A percentile compares a stretch with the other conserved stretches of the same genome.
Conservation (phyloP, 164 flowering plant species). For the Liquidambar formosana region DNA sequence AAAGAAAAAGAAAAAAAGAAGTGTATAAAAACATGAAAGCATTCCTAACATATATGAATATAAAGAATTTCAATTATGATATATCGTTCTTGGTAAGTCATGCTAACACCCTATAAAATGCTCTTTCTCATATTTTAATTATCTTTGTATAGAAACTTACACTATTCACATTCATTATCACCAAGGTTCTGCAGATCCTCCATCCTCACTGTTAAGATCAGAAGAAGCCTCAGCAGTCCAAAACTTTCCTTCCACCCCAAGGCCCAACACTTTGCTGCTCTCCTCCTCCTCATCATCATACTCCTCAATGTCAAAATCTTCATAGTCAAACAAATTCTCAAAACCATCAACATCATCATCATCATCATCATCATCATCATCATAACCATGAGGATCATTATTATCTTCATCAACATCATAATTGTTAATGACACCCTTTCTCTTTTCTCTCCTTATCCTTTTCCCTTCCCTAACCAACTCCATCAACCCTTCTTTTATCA, state of each 20-base stretch:
- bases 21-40: too few relatives aligned
- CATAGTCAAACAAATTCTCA: slow-evolving; percentile 51
- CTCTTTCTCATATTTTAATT: not conserved
- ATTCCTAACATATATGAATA: too few relatives aligned
- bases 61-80: too few relatives aligned
- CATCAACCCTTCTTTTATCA: slow-evolving; percentile 49
- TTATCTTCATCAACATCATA: not conserved
- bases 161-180: slow-evolving; percentile 9
- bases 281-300: slow-evolving; percentile 39
- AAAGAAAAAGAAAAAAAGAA: too few relatives aligned
- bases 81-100: too few relatives aligned
- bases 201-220: slow-evolving; percentile 6
- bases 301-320: slow-evolving; percentile 35
- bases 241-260: slow-evolving; percentile 30
- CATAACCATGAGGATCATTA: slow-evolving; percentile 6
- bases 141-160: not conserved
- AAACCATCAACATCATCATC: slow-evolving; percentile 51
- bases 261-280: slow-evolving; percentile 2
- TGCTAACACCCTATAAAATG: not conserved
- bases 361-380: slow-evolving; percentile 13
- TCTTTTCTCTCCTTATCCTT: slow-evolving; percentile 65
- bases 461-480: slow-evolving; percentile 69
- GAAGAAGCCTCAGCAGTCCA: slow-evolving; percentile 44
- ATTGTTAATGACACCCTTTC: slow-evolving; percentile 14
- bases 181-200: slow-evolving; percentile 34